Evolutionary conservation across 2,329 filamentous ascomycete genomes (phyloP), one percentile per base, ranked within the genome.

Genomic region (Juglanconis sp.): DNA sequence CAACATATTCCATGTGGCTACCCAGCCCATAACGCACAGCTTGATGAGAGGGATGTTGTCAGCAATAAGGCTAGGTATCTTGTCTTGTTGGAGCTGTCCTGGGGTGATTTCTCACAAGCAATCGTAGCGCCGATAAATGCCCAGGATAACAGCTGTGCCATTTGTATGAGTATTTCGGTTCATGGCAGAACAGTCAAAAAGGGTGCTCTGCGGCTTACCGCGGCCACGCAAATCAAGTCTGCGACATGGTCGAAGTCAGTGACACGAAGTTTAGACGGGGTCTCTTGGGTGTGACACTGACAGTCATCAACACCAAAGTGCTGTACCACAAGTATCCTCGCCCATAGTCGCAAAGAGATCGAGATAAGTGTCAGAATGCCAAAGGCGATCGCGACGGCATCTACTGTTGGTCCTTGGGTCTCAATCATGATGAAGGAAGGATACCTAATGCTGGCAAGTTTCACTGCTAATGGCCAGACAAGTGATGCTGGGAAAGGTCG

Each of bases 21-120:
- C 56, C 56, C 4, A 58, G 56, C 24, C 56, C 56, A 34, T 58
- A 51, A 3, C 52, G 44, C 4, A 58, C 56, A 9, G 56, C 56
- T 58, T 31, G 5, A 13, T 5, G 15, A 15, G 4, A 2, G 17
- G 3, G 9, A 47, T 17, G 6, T 42, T 42, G 44, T 47, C 44
- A 47, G 44, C 44, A 40, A 13, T 8, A 2, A 40, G 36, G 36
- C 13, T 40, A 47, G 15, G 44, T 47, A 17, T 11, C 10, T 13
- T 5, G 1, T 6, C 35, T 35, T n/a, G 30, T 36, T 9, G 1
- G 13, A 3, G 24, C 35, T 5, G 2, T 31, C 11, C 8, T 3
- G 11, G 3, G n/a, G 3, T 2, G 6, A 9, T 13, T 17, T 24
- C 56, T 36, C 53, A 58, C 56, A 50, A 2, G 44, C 48, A 47